phyloP scores from a whole-genome alignment of 352 stramenopile species.

The Phytophthora quininea region DNA sequence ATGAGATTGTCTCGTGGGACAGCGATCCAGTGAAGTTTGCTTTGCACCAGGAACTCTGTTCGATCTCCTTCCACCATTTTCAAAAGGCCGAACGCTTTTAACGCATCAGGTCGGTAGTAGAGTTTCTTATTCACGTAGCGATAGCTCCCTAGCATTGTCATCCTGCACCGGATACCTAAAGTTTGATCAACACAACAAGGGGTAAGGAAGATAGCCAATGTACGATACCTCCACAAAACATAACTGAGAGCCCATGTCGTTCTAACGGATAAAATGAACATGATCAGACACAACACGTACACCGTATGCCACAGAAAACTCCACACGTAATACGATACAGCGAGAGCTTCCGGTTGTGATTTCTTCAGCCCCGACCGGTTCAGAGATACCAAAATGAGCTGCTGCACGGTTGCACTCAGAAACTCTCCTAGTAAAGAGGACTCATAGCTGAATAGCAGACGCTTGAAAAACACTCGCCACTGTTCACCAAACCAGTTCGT shows the following conservation, averaged over 20 bases:
- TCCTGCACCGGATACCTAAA: slow-evolving; percentile 19
- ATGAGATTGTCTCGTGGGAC: slow-evolving; percentile 21
- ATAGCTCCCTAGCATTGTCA: slow-evolving; percentile 24
- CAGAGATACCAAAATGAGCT: slow-evolving; percentile 14
- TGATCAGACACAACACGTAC: slow-evolving; percentile 21
- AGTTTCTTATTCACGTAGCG: slow-evolving; percentile 16
- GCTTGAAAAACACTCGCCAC: slow-evolving; percentile 11
- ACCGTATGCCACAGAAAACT: slow-evolving; percentile 22
- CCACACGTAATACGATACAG: slow-evolving; percentile 29
- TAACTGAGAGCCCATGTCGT: slow-evolving; percentile 1
- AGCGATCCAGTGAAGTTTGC: slow-evolving; percentile 27
- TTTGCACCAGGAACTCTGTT: slow-evolving; percentile 23
- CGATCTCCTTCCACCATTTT: slow-evolving; percentile 18
- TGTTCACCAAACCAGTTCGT: slow-evolving; percentile 13
- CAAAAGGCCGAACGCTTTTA: slow-evolving; percentile 32
- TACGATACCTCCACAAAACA: not conserved
- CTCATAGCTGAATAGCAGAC: slow-evolving; percentile 29
- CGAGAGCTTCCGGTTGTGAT: slow-evolving; percentile 8
- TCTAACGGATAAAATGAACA: slow-evolving; percentile 17
- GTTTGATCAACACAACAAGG: slow-evolving; percentile 11
- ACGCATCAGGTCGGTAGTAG: slow-evolving; percentile 18
- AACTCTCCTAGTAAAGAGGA: slow-evolving; percentile 25
- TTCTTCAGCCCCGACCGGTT: slow-evolving; percentile 23
- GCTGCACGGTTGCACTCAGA: slow-evolving; percentile 13
- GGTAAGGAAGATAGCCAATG: not conserved